phyloP scores from a whole-genome alignment of 176 grass and related monocot species.

The Tuctoria greenei region DNA sequence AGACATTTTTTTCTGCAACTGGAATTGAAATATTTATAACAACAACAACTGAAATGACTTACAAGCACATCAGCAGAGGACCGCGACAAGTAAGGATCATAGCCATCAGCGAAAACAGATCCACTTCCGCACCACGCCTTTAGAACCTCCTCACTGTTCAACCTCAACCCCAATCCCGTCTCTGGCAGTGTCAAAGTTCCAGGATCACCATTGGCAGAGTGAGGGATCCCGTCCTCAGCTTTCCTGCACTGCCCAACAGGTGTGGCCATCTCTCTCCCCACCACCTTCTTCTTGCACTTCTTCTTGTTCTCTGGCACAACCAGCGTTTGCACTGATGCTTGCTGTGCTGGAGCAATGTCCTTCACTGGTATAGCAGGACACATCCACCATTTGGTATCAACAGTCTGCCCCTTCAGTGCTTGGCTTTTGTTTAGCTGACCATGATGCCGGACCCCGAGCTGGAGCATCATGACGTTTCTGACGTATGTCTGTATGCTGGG shows the following conservation, averaged over 20 bases:
- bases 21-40: not conserved
- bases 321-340: not conserved
- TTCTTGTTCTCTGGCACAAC: constrained; percentile 39
- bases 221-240: constrained; percentile 13
- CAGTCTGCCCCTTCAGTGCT: constrained; percentile 54
- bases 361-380: constrained; percentile 66
- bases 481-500: constrained; percentile 46
- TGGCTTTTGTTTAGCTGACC: constrained; percentile 35
- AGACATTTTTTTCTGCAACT: not conserved
- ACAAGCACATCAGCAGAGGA: constrained; percentile 58
- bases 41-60: constrained; percentile 28
- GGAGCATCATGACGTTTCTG: constrained; percentile 62
- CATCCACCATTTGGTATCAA: constrained; percentile 66
- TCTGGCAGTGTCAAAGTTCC: constrained; percentile 23
- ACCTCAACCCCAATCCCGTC: constrained; percentile 67
- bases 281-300: constrained; percentile 52
- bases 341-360: constrained; percentile 37
- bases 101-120: constrained; percentile 46
- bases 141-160: constrained; percentile 67
- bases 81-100: constrained; percentile 32
- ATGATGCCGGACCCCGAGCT: constrained; percentile 34
- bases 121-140: constrained; percentile 67
- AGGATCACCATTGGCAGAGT: not conserved
- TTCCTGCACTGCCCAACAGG: not conserved
- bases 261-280: constrained; percentile 31